Conservation (phyloP, 2,329 filamentous ascomycete genomes). For the Colletotrichum endophyticum region DNA sequence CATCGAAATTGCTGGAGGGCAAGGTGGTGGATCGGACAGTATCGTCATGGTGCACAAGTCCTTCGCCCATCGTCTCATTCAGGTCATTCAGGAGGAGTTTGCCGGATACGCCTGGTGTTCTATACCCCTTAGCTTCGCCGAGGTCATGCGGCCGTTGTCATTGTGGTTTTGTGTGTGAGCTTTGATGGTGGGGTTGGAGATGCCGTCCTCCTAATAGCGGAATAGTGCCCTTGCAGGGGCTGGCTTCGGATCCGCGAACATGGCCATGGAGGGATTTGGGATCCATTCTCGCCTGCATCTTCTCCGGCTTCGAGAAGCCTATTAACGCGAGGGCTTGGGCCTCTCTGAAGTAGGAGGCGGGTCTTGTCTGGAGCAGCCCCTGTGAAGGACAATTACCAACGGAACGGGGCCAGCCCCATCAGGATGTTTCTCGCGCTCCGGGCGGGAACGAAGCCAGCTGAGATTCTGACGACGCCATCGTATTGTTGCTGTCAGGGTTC, state of each 20-base stretch:
- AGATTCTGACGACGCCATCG: not conserved
- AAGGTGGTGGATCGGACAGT: not conserved
- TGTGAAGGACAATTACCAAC: not conserved
- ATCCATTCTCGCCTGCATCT: not conserved
- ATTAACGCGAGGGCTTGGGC: not conserved
- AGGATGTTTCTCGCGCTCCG: not conserved
- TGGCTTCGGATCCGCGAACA: not conserved
- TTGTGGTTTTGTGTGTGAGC: not conserved
- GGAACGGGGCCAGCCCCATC: not conserved
- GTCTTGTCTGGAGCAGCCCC: not conserved
- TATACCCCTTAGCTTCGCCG: not conserved
- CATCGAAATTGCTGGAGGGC: not conserved
- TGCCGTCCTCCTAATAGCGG: not conserved
- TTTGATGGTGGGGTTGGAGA: not conserved
- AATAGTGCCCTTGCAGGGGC: not conserved
- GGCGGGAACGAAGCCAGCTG: not conserved
- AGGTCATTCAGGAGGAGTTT: not conserved
- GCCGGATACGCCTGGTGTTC: not conserved
- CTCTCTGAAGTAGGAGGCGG: not conserved
- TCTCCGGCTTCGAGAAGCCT: not conserved
- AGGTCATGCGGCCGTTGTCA: not conserved
- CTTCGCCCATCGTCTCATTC: not conserved
- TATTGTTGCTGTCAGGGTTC: not conserved
- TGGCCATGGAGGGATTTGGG: not conserved
- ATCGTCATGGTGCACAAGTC: not conserved